Evolutionary conservation across 345 rosid genomes (phyloP).

Genomic region (Pistacia integerrima): DNA sequence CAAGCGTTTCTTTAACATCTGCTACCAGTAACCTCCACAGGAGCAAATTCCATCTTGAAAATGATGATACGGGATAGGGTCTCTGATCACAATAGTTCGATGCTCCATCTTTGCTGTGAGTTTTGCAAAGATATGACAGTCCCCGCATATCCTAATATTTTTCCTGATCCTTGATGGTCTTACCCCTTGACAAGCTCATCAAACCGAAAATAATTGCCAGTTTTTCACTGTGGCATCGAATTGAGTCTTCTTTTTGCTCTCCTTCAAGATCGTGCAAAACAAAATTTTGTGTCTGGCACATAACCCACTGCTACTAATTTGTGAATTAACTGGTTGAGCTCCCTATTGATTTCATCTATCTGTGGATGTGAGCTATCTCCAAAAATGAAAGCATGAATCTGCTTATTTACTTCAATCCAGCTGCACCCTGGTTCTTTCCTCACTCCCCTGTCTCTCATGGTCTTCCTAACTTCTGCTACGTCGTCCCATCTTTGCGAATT

Average conservation of each 20-base stretch:
- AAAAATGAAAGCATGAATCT: slow-evolving; percentile 62
- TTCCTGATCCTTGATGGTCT: slow-evolving; percentile 61
- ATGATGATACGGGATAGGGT: slow-evolving; percentile 69
- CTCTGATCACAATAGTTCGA: slow-evolving; percentile 54
- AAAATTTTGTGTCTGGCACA: slow-evolving; percentile 63
- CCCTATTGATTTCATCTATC: slow-evolving; percentile 39
- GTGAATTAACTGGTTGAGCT: slow-evolving; percentile 40
- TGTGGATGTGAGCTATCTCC: slow-evolving; percentile 69
- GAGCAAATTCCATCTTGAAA: slow-evolving; percentile 62
- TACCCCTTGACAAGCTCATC: slow-evolving; percentile 37
- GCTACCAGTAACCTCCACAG: slow-evolving; percentile 69
- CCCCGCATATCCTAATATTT: slow-evolving; percentile 68
- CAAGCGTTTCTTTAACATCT: not conserved
- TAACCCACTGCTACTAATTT: slow-evolving; percentile 53
- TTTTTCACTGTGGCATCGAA: slow-evolving; percentile 68
- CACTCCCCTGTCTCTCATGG: slow-evolving; percentile 51
- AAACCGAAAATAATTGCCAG: slow-evolving; percentile 61
- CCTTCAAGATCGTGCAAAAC: slow-evolving; percentile 72
- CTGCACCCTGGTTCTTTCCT: slow-evolving; percentile 75
- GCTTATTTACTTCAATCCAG: slow-evolving; percentile 68
- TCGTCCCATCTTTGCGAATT: slow-evolving; percentile 65
- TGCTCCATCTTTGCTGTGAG: slow-evolving; percentile 54
- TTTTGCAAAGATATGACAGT: slow-evolving; percentile 66
- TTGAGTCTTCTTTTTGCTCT: slow-evolving; percentile 67
- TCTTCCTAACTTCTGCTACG: slow-evolving; percentile 49